Conservation (phyloP, 2,329 filamentous ascomycete genomes). For the Stemphylium beticola region DNA sequence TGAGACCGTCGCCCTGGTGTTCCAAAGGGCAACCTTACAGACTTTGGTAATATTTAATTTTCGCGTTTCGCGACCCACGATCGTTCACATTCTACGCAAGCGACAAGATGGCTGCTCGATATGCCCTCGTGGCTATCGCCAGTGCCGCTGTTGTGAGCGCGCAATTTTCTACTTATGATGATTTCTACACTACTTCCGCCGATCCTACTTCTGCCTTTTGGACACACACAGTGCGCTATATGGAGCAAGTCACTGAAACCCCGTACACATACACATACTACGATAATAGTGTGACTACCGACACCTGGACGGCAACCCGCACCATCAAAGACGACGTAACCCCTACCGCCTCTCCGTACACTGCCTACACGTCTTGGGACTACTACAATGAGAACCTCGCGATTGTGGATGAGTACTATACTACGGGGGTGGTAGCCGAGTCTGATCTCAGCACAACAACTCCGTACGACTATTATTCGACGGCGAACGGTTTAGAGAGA, state of each 20-base stretch:
- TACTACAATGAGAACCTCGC: slow-evolving; percentile 22
- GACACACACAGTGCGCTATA: slow-evolving; percentile 32
- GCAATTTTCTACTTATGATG: slow-evolving; percentile 11
- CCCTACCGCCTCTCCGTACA: slow-evolving; percentile 31
- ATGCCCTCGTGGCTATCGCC: slow-evolving; percentile 20
- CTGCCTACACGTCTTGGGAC: slow-evolving; percentile 6
- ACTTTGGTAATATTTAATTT: slow-evolving; percentile 16
- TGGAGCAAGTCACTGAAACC: slow-evolving; percentile 19
- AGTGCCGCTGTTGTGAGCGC: slow-evolving; percentile 18
- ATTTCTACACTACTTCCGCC: neutral
- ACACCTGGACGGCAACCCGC: slow-evolving; percentile 20
- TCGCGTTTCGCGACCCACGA: slow-evolving; percentile 15
- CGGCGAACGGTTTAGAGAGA: slow-evolving; percentile 9
- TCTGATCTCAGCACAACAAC: slow-evolving; percentile 30
- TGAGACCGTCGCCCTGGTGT: slow-evolving; percentile 21
- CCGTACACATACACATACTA: slow-evolving; percentile 29
- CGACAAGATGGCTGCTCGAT: slow-evolving; percentile 24
- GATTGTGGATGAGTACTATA: slow-evolving; percentile 30
- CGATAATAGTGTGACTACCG: slow-evolving; percentile 12
- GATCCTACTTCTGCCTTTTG: slow-evolving; percentile 26
- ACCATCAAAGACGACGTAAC: slow-evolving; percentile 34
- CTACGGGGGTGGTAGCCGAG: slow-evolving; percentile 26
- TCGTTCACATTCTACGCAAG: slow-evolving; percentile 1
- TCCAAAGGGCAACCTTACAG: slow-evolving; percentile 9
- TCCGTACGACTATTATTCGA: slow-evolving; percentile 15